Evolutionary conservation across 768 basidiomycete genomes (phyloP).

Genomic region (Kwoniella dejecticola): DNA sequence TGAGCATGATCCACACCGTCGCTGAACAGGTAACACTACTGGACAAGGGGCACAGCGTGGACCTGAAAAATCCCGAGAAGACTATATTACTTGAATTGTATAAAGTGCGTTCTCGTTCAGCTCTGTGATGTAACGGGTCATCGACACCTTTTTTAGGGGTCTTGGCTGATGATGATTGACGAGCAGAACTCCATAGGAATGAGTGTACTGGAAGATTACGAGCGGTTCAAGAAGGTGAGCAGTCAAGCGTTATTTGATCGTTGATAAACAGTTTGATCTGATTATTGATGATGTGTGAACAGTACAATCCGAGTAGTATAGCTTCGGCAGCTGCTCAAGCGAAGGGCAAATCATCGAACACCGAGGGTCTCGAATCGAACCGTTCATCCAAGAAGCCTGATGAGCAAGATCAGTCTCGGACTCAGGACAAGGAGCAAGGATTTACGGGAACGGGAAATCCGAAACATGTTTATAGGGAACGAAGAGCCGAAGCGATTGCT

Average conservation of each 20-base stretch:
- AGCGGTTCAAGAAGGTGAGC: slow-evolving; percentile 39
- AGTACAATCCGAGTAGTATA: slow-evolving; percentile 20
- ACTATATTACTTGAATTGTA: slow-evolving; percentile 41
- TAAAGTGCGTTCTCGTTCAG: slow-evolving; percentile 25
- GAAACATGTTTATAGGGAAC: slow-evolving; percentile 17
- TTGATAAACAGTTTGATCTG: background rate
- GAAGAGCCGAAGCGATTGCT: slow-evolving; percentile 16
- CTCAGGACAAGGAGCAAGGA: no score
- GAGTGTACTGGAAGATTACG: slow-evolving; percentile 42
- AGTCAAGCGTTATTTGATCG: background rate
- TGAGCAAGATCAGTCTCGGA: no score
- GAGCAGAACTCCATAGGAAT: slow-evolving; percentile 37
- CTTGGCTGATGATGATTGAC: background rate
- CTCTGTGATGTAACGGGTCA: background rate
- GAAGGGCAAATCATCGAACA: slow-evolving; percentile 11
- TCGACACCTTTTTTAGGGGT: no score
- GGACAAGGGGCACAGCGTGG: slow-evolving; percentile 34
- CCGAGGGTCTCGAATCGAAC: slow-evolving; percentile 1
- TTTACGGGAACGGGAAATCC: background rate
- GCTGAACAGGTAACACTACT: slow-evolving; percentile 37
- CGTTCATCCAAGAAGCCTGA: background rate
- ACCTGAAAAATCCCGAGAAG: slow-evolving; percentile 40
- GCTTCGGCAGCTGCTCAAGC: slow-evolving; percentile 8
- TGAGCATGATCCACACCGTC: slow-evolving; percentile 42
- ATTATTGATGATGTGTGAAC: background rate